Conservation (phyloP, 2,329 filamentous ascomycete genomes). For the Fusarium newnesense region DNA sequence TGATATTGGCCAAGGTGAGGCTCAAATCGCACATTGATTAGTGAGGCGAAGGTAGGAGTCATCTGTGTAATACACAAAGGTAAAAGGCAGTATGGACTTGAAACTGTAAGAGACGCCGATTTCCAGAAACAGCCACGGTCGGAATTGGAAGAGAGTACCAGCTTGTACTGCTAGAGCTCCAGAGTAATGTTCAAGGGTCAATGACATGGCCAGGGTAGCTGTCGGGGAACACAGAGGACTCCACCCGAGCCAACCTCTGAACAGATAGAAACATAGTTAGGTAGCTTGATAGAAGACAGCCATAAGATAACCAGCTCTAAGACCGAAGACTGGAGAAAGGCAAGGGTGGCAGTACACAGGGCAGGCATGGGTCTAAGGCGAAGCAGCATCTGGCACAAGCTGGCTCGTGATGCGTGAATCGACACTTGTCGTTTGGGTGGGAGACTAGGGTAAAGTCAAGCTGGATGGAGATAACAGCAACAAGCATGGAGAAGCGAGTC, state of each 20-base stretch:
- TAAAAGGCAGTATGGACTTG: slow-evolving; percentile 34
- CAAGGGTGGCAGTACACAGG: slow-evolving; percentile 18
- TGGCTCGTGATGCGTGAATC: slow-evolving; percentile 39
- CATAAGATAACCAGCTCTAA: slow-evolving; percentile 14
- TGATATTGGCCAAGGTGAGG: slow-evolving; percentile 36
- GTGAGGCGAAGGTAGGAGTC: slow-evolving; percentile 43
- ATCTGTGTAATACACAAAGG: slow-evolving; percentile 31
- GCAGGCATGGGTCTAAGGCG: slow-evolving; percentile 28
- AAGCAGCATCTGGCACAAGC: slow-evolving; percentile 38
- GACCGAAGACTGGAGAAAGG: slow-evolving; percentile 18
- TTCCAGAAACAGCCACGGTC: slow-evolving; percentile 10
- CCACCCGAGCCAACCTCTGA: slow-evolving; percentile 29
- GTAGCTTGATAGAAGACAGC: slow-evolving; percentile 18
- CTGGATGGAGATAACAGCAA: slow-evolving; percentile 9
- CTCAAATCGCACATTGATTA: slow-evolving; percentile 45
- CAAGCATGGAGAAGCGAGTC: slow-evolving; percentile 26
- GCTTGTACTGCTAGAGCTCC: slow-evolving; percentile 42
- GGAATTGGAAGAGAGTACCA: slow-evolving; percentile 20
- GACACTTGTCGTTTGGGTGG: slow-evolving; percentile 30
- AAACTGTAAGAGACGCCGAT: slow-evolving; percentile 29
- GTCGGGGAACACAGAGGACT: slow-evolving; percentile 17
- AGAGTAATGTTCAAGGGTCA: slow-evolving; percentile 36
- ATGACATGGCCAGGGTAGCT: slow-evolving; percentile 32
- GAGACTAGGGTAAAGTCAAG: slow-evolving; percentile 21
- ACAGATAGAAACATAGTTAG: slow-evolving; percentile 21